These are phyloP conservation scores for Cladosporium oxysporum DNA, from an alignment of 2,329 filamentous ascomycete genomes.

Conservation along the genomic window DNA sequence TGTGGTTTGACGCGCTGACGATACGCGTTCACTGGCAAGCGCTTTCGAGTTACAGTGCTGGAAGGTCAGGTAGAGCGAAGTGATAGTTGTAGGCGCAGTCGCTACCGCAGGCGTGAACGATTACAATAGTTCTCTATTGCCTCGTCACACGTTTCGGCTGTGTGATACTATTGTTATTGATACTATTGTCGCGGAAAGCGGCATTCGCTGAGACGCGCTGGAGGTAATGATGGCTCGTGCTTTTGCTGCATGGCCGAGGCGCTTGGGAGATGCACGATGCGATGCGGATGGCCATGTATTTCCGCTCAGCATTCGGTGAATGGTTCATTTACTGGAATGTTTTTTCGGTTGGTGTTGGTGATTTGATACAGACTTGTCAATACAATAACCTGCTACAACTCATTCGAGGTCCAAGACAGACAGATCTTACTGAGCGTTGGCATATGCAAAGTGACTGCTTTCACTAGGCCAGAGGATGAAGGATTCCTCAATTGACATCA, in stretches of 20 bases:
- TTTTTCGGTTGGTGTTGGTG: neutral
- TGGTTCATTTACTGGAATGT: neutral
- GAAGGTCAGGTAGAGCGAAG: neutral
- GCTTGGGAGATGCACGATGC: neutral
- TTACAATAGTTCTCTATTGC: neutral
- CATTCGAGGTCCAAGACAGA: neutral
- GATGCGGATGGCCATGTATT: neutral
- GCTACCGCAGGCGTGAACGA: neutral
- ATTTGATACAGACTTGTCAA: neutral
- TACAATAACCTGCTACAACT: neutral
- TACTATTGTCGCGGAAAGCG: neutral
- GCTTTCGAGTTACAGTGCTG: neutral
- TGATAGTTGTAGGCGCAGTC: neutral
- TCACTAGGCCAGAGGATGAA: neutral
- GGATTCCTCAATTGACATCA: neutral
- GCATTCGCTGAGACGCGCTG: neutral
- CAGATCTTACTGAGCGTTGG: neutral
- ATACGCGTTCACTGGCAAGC: slow-evolving; percentile 1
- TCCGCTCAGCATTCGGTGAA: neutral
- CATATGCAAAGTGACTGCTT: neutral
- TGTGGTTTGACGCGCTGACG: neutral
- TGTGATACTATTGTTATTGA: neutral
- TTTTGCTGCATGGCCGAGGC: neutral
- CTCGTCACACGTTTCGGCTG: neutral
- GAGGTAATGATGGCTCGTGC: slow-evolving; percentile 5